These are phyloP conservation scores for Curvularia eragrostidis DNA, from an alignment of 2,329 filamentous ascomycete species.

Conservation along the genomic window DNA sequence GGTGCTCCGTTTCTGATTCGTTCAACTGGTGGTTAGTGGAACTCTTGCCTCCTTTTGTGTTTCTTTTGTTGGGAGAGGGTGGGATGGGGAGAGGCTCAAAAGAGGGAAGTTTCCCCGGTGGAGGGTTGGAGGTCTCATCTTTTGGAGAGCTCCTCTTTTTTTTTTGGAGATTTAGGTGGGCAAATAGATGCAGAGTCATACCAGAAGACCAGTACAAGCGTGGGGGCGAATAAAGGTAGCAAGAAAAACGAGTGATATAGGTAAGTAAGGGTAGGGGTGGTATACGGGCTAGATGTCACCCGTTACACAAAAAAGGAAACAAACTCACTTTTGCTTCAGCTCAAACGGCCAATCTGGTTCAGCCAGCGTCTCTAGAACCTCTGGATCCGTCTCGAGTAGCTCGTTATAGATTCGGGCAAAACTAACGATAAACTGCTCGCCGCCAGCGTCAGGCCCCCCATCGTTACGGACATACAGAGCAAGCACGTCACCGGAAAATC, in stretches of 20 bases:
- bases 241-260: neutral
- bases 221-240: neutral
- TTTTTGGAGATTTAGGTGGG: neutral
- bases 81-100: neutral
- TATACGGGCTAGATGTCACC: neutral
- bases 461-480: conserved; percentile 46
- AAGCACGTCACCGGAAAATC: conserved; percentile 48
- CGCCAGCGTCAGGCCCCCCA: conserved; percentile 39
- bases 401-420: conserved; percentile 49
- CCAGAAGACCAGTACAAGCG: neutral
- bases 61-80: neutral
- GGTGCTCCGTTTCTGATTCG: conserved; percentile 32
- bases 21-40: conserved; percentile 3
- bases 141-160: neutral
- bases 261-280: neutral
- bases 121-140: neutral
- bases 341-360: conserved; percentile 48
- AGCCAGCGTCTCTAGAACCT: conserved; percentile 46
- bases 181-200: neutral
- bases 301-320: neutral
- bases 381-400: conserved; percentile 40
- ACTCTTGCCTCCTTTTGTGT: neutral
- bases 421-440: conserved; percentile 43
- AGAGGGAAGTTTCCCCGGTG: neutral
- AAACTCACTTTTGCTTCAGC: conserved; percentile 46